phyloP scores from a whole-genome alignment of 2,329 filamentous ascomycete species.

The Drechslerella stenobrocha region DNA sequence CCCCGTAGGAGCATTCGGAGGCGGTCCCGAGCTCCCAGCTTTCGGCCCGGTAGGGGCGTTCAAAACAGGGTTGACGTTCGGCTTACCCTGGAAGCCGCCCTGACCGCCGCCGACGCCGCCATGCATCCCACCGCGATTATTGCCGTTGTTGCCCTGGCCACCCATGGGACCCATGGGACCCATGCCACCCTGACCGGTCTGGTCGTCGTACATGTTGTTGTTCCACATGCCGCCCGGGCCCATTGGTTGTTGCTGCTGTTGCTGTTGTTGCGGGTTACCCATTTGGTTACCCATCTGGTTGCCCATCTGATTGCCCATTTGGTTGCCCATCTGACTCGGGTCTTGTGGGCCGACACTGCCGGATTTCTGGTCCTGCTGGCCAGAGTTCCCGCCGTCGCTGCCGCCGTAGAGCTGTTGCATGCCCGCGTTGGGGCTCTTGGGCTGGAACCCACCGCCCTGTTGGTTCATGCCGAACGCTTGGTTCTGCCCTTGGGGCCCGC shows the following conservation, averaged over 20 bases:
- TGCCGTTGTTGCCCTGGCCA: constrained; percentile 33
- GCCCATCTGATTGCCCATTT: constrained; percentile 24
- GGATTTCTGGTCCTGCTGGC: constrained; percentile 49
- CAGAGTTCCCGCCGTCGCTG: constrained; percentile 53
- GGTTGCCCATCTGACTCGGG: constrained; percentile 48
- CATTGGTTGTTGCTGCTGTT: constrained; percentile 50
- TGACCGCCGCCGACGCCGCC: constrained; percentile 57
- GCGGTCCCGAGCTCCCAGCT: constrained; percentile 62
- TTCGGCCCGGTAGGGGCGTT: constrained; percentile 55
- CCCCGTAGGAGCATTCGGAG: constrained; percentile 85
- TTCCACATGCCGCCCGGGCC: constrained; percentile 49
- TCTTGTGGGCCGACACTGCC: constrained; percentile 24
- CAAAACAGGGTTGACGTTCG: constrained; percentile 53
- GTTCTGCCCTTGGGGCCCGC: constrained; percentile 58
- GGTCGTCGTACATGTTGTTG: constrained; percentile 47
- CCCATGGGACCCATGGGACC: constrained; percentile 14
- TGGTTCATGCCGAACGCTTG: constrained; percentile 60
- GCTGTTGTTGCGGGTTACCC: constrained; percentile 9
- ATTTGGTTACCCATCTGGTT: too few species aligned
- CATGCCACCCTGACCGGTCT: constrained; percentile 17
- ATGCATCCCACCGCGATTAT: constrained; percentile 25
- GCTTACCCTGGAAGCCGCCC: constrained; percentile 57
- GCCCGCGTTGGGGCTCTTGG: constrained; percentile 56
- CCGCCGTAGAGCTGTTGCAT: constrained; percentile 54
- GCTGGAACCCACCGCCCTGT: constrained; percentile 55